Conservation (phyloP, 495 filamentous ascomycete species). For the Staphylotrichum longicolle region DNA sequence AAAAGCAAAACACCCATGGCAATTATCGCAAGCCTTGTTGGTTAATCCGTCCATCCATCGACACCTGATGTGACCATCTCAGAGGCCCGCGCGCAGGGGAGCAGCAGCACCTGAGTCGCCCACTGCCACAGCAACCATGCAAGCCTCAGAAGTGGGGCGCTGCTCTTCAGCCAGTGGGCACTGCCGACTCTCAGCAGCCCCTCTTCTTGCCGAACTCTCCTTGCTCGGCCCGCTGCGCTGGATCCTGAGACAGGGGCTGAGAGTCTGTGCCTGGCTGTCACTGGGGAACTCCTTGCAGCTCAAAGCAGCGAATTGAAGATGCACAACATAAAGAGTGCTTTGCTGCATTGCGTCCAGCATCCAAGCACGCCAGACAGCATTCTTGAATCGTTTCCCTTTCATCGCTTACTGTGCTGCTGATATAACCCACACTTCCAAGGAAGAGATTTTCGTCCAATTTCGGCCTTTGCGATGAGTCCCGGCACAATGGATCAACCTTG, state of each 20-base stretch:
- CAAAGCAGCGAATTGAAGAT: not conserved
- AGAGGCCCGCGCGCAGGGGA: not conserved
- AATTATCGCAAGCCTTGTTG: too few species aligned
- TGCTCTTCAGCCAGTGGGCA: not conserved
- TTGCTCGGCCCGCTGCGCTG: not conserved
- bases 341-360: not conserved
- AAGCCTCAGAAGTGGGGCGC: not conserved
- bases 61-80: not conserved
- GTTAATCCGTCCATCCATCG: not conserved
- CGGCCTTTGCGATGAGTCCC: not conserved
- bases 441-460: not conserved
- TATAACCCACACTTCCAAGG: not conserved
- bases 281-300: slow-evolving; percentile 1
- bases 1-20: not conserved
- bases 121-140: slow-evolving; percentile 23
- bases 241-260: slow-evolving; percentile 3
- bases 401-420: too few species aligned
- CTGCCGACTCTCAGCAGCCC: not conserved
- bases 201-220: slow-evolving; percentile 2
- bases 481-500: not conserved
- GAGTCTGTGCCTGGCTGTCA: slow-evolving; percentile 1
- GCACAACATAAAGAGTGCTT: not conserved
- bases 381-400: too few species aligned
- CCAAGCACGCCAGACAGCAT: not conserved
- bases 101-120: not conserved